Percentiles rank a stretch among this genome's conserved stretches.
Conservation (phyloP, 805 yeast genomes). For the Suhomyces kilbournensis region DNA sequence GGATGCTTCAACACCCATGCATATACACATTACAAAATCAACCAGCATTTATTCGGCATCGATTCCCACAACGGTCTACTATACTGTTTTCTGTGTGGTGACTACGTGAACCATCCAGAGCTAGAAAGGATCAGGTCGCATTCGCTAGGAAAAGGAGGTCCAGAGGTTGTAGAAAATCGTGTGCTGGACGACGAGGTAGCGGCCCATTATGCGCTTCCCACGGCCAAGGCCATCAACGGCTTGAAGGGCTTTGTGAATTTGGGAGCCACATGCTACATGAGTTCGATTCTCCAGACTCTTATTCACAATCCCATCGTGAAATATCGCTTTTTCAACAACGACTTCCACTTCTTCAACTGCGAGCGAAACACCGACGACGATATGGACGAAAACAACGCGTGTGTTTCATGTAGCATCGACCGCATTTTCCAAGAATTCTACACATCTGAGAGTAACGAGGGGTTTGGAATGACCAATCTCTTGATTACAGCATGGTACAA, state of each 20-base stretch:
- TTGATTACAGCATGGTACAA: slow-evolving; percentile 86
- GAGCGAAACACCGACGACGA: slow-evolving; percentile 27
- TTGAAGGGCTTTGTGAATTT: slow-evolving; percentile 84
- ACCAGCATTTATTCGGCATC: slow-evolving; percentile 44
- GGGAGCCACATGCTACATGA: slow-evolving; percentile 98
- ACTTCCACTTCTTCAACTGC: slow-evolving; percentile 61
- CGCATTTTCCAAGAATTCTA: slow-evolving; percentile 72
- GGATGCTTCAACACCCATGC: slow-evolving; percentile 59
- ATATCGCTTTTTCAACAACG: slow-evolving; percentile 67
- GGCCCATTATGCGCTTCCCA: slow-evolving; percentile 34
- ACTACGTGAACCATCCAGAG: slow-evolving; percentile 60
- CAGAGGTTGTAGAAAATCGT: neutral
- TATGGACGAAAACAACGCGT: slow-evolving; percentile 39
- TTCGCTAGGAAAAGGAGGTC: neutral
- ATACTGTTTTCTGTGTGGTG: slow-evolving; percentile 77
- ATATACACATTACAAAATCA: slow-evolving; percentile 28
- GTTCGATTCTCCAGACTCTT: slow-evolving; percentile 83
- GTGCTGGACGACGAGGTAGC: neutral
- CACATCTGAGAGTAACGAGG: slow-evolving; percentile 57
- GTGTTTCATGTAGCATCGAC: slow-evolving; percentile 85
- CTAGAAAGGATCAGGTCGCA: slow-evolving; percentile 49
- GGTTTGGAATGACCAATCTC: slow-evolving; percentile 78
- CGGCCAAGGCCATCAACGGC: slow-evolving; percentile 64
- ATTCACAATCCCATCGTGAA: slow-evolving; percentile 88
- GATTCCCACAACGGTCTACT: slow-evolving; percentile 66